Conservation (phyloP, 164 flowering plant species). For the Nymphaea colorata region DNA sequence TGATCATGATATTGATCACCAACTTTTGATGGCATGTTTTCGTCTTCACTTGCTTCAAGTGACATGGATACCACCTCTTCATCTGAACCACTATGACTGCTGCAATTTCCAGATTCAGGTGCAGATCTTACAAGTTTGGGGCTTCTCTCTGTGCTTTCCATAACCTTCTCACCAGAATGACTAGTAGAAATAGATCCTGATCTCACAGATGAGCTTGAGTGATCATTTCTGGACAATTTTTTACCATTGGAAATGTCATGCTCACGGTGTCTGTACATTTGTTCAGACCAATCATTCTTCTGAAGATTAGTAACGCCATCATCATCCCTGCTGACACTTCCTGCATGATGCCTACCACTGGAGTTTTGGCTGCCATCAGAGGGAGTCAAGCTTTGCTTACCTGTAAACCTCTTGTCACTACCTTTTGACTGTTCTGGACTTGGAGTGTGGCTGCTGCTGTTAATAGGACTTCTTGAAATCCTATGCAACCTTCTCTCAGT, state of each 20-base stretch:
- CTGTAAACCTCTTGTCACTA: background rate
- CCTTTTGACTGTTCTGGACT: slow-evolving; percentile 3
- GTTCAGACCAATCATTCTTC: background rate
- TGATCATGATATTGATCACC: background rate
- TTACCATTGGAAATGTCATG: background rate
- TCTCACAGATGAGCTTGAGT: slow-evolving; percentile 6
- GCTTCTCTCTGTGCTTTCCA: background rate
- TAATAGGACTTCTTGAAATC: slow-evolving; percentile 8
- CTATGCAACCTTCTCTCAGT: slow-evolving; percentile 1
- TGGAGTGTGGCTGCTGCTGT: slow-evolving; percentile 5
- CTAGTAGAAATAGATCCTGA: background rate
- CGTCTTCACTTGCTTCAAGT: background rate
- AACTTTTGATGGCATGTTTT: background rate
- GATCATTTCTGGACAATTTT: background rate
- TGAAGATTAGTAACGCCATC: background rate
- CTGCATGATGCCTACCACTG: background rate
- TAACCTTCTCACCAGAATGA: slow-evolving; percentile 5
- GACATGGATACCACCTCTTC: background rate
- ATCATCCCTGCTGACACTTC: slow-evolving; percentile 1
- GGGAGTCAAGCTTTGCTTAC: background rate
- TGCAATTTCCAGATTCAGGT: background rate
- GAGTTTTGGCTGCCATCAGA: background rate
- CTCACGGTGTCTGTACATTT: background rate
- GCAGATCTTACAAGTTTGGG: background rate
- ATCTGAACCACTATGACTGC: background rate